A percentile compares a stretch with the other conserved stretches of the same genome.
These are phyloP conservation scores for Ophidiomyces ophidiicola DNA, from an alignment of 2,329 filamentous ascomycete species.

Conservation along the genomic window DNA sequence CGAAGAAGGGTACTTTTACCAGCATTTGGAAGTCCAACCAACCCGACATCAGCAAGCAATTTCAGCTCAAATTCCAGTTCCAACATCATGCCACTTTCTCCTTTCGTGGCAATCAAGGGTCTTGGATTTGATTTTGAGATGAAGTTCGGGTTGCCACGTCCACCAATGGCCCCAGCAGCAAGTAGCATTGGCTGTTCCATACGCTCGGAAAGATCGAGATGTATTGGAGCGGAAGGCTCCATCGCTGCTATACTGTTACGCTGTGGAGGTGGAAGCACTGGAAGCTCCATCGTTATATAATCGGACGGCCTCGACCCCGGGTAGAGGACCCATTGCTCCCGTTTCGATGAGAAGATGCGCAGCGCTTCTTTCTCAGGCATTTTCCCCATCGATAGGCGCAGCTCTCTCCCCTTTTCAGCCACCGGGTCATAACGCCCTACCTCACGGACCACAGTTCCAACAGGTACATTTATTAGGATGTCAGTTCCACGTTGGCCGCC, in stretches of 20 bases:
- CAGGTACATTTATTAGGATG: conserved; percentile 75
- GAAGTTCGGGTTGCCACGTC: conserved; percentile 89
- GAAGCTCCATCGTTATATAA: conserved; percentile 48
- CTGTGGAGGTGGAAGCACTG: conserved; percentile 43
- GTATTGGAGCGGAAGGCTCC: conserved; percentile 61
- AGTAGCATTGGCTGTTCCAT: conserved; percentile 77
- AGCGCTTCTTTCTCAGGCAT: conserved; percentile 29
- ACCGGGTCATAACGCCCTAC: conserved; percentile 65
- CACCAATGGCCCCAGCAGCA: conserved; percentile 75
- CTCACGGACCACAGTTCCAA: conserved; percentile 83
- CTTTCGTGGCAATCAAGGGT: conserved; percentile 80
- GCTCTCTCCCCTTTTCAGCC: conserved; percentile 47
- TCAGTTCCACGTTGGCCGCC: conserved; percentile 72
- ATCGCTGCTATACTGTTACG: conserved; percentile 47
- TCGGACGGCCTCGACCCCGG: conserved; percentile 66
- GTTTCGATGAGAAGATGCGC: conserved; percentile 33
- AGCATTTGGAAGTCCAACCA: conserved; percentile 90
- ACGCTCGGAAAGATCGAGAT: conserved; percentile 59
- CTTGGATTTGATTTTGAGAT: conserved; percentile 59
- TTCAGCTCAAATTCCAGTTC: conserved; percentile 83
- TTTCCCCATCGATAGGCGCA: conserved; percentile 17
- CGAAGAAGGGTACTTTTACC: conserved; percentile 89
- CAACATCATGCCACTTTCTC: conserved; percentile 65
- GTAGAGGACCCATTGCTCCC: conserved; percentile 75
- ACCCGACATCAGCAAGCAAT: conserved; percentile 82